A percentile compares a stretch with the other conserved stretches of the same genome.
These are phyloP conservation scores for Penicillium goetzii DNA, from an alignment of 495 filamentous ascomycete genomes.

Conservation along the genomic window DNA sequence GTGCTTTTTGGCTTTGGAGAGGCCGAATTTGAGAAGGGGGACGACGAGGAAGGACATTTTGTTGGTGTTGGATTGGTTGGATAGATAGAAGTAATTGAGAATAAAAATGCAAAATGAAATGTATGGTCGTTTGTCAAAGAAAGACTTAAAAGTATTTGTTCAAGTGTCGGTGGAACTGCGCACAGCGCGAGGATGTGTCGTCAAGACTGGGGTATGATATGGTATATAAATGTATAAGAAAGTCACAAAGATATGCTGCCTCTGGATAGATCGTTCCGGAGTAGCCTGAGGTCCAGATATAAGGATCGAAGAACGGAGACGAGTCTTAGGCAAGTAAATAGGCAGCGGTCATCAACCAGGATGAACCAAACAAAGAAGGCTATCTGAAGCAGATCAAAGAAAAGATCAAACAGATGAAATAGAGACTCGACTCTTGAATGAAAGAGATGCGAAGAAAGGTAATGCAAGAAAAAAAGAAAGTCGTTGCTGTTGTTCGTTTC, in stretches of 20 bases:
- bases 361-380: constrained; percentile 14
- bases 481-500: constrained; percentile 3
- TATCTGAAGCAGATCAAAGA: constrained; percentile 5
- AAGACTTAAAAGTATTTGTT: not conserved
- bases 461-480: not conserved
- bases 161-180: not conserved
- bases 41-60: constrained; percentile 39
- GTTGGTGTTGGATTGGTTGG: not conserved
- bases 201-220: not conserved
- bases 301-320: constrained; percentile 17
- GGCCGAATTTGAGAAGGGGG: constrained; percentile 37
- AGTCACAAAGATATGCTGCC: not conserved
- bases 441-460: not conserved
- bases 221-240: not conserved
- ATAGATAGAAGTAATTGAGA: constrained; percentile 17
- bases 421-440: not conserved
- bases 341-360: constrained; percentile 16
- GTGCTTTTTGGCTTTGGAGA: constrained; percentile 38
- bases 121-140: not conserved
- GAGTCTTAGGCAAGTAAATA: not conserved
- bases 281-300: constrained; percentile 12
- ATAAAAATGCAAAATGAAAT: constrained; percentile 1
- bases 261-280: not conserved
- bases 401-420: not conserved
- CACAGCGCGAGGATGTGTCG: not conserved